A percentile compares a stretch with the other conserved stretches of the same genome.
Evolutionary conservation across 331 rosid species (phyloP).

Genomic region (Pyracantha coccinea): DNA sequence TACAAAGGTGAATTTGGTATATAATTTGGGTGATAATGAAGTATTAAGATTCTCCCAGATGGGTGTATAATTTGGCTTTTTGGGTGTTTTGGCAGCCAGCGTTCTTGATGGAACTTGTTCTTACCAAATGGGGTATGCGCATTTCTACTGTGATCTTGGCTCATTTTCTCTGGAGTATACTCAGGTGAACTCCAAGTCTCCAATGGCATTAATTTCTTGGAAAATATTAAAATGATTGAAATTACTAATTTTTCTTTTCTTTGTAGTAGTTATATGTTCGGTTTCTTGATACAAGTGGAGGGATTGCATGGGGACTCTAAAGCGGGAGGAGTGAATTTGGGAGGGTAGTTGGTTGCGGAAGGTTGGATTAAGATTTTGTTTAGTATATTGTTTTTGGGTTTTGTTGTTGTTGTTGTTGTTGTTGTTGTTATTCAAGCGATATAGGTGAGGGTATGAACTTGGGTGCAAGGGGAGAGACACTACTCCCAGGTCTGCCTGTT

Average conservation of each 20-base stretch:
- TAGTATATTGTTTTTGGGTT: no score
- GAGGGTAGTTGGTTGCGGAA: constrained; percentile 91
- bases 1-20: constrained; percentile 51
- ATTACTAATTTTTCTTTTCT: neutral
- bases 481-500: neutral
- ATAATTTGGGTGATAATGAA: constrained; percentile 41
- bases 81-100: constrained; percentile 32
- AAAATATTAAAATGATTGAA: neutral
- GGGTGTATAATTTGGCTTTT: constrained; percentile 30
- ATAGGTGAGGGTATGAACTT: no score
- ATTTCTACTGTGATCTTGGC: constrained; percentile 45
- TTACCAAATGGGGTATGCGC: constrained; percentile 56
- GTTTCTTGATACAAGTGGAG: constrained; percentile 42
- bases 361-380: constrained; percentile 68
- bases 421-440: no score
- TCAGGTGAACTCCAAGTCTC: constrained; percentile 43
- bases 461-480: no score
- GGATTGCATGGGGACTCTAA: constrained; percentile 56
- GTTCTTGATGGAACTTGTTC: constrained; percentile 65
- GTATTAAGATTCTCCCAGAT: constrained; percentile 38
- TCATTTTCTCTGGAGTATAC: constrained; percentile 40
- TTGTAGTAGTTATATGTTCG: constrained; percentile 7
- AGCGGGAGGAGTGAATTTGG: constrained; percentile 85
- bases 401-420: no score
- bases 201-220: constrained; percentile 8